phyloP scores from a whole-genome alignment of 176 grass and related monocot species.

The Urochloa ruziziensis region DNA sequence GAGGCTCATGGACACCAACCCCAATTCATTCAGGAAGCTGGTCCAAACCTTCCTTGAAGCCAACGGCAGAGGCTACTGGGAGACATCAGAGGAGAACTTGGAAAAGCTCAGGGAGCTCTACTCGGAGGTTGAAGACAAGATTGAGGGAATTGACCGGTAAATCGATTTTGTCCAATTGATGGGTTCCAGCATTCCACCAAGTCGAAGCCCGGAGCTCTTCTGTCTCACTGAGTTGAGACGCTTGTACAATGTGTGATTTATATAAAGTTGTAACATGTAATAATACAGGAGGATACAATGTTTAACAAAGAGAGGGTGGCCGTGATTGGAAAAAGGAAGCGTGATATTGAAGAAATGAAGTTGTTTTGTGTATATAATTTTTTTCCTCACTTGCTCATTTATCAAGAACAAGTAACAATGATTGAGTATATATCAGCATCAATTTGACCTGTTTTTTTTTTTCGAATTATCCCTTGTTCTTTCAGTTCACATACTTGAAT shows the following conservation, averaged over 20 bases:
- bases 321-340: slow-evolving; percentile 27
- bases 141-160: slow-evolving; percentile 94
- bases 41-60: slow-evolving; percentile 97
- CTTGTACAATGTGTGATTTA: slow-evolving; percentile 45
- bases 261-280: slow-evolving; percentile 41
- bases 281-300: slow-evolving; percentile 16
- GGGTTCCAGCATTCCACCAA: slow-evolving; percentile 19
- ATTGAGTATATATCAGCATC: not conserved
- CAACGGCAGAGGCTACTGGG: slow-evolving; percentile 95
- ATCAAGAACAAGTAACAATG: not conserved
- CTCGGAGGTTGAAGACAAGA: slow-evolving; percentile 98
- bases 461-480: not conserved
- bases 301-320: slow-evolving; percentile 44
- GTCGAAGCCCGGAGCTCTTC: slow-evolving; percentile 4
- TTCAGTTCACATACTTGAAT: not conserved
- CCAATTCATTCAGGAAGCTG: slow-evolving; percentile 94
- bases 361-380: slow-evolving; percentile 2
- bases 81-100: slow-evolving; percentile 95
- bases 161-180: not conserved
- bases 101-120: slow-evolving; percentile 80
- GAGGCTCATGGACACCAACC: slow-evolving; percentile 89
- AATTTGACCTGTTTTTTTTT: not conserved
- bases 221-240: slow-evolving; percentile 24
- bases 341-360: slow-evolving; percentile 7
- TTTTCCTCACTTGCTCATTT: slow-evolving; percentile 5